phyloP scores from a whole-genome alignment of 2,329 filamentous ascomycete genomes.

The Trematosphaeria pertusa region DNA sequence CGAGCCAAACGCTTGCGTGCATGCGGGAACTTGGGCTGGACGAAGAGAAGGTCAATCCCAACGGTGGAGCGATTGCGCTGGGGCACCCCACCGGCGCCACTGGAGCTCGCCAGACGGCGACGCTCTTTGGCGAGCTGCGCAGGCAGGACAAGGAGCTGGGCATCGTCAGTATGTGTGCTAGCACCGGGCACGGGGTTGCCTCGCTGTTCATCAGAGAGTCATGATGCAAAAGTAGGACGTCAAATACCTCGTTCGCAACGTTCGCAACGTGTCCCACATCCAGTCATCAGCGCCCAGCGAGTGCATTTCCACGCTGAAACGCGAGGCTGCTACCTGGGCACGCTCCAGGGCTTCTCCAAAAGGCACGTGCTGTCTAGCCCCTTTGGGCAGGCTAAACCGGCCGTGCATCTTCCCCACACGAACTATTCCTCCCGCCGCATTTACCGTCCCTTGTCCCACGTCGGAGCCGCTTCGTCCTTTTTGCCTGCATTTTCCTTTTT shows the following conservation, averaged over 20 bases:
- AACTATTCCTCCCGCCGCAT: conserved; percentile 22
- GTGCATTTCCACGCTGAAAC: too few species aligned
- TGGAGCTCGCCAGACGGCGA: conserved; percentile 81
- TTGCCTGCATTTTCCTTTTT: conserved; percentile 13
- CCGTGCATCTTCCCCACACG: conserved; percentile 42
- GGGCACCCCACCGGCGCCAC: conserved; percentile 81
- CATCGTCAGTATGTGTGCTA: conserved; percentile 83
- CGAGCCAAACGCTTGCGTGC: conserved; percentile 95
- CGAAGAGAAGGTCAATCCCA: conserved; percentile 78
- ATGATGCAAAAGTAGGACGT: conserved; percentile 7
- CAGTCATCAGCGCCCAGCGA: too few species aligned
- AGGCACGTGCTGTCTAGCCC: conserved; percentile 4
- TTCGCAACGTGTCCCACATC: too few species aligned
- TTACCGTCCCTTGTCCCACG: conserved; percentile 25
- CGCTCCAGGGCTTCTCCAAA: neutral
- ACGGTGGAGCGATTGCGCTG: conserved; percentile 82
- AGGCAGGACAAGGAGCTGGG: conserved; percentile 76
- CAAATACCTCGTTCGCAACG: too few species aligned
- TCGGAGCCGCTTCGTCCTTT: conserved; percentile 19
- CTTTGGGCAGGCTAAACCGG: conserved; percentile 5
- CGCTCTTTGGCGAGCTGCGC: conserved; percentile 72
- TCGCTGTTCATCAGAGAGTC: conserved; percentile 41
- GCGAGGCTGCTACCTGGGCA: too few species aligned
- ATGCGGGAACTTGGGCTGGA: conserved; percentile 69
- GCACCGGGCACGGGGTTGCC: conserved; percentile 40